These are phyloP conservation scores for Penicillium glabrum DNA, from an alignment of 2,329 filamentous ascomycete species.

Conservation along the genomic window DNA sequence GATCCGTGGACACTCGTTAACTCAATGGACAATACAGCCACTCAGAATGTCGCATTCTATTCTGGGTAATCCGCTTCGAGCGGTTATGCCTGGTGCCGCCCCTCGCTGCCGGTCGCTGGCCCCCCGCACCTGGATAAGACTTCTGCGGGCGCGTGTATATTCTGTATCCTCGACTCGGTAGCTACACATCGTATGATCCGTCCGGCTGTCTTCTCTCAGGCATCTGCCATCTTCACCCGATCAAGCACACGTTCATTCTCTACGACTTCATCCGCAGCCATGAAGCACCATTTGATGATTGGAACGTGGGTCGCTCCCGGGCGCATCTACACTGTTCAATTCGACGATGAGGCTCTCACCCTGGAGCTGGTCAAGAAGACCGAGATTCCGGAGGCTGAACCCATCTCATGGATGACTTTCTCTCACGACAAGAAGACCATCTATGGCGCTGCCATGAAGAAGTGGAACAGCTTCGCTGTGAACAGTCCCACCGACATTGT, in stretches of 20 bases:
- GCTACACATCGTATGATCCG: slow-evolving; percentile 17
- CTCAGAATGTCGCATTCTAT: not conserved
- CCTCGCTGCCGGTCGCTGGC: slow-evolving; percentile 15
- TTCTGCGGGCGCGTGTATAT: slow-evolving; percentile 10
- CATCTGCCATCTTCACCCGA: slow-evolving; percentile 3
- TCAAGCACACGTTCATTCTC: slow-evolving; percentile 11
- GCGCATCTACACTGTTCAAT: slow-evolving; percentile 84
- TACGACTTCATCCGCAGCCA: slow-evolving; percentile 41
- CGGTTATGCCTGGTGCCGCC: slow-evolving; percentile 16
- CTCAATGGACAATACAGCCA: not conserved
- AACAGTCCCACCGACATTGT: slow-evolving; percentile 72
- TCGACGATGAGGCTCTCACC: slow-evolving; percentile 77
- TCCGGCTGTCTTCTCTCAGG: slow-evolving; percentile 3
- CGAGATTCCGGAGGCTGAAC: slow-evolving; percentile 76
- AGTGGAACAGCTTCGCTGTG: slow-evolving; percentile 81
- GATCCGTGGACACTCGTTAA: not conserved
- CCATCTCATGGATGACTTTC: slow-evolving; percentile 93
- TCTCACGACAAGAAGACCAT: slow-evolving; percentile 82
- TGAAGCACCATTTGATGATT: slow-evolving; percentile 89
- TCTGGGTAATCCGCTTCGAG: slow-evolving; percentile 5
- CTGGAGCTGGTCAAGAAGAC: slow-evolving; percentile 77
- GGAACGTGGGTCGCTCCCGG: slow-evolving; percentile 89
- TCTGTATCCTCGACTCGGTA: slow-evolving; percentile 11
- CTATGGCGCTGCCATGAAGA: slow-evolving; percentile 91
- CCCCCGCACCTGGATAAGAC: slow-evolving; percentile 16